A percentile compares a stretch with the other conserved stretches of the same genome.
phyloP scores from a whole-genome alignment of 345 rosid species.

The Populus ilicifolia region DNA sequence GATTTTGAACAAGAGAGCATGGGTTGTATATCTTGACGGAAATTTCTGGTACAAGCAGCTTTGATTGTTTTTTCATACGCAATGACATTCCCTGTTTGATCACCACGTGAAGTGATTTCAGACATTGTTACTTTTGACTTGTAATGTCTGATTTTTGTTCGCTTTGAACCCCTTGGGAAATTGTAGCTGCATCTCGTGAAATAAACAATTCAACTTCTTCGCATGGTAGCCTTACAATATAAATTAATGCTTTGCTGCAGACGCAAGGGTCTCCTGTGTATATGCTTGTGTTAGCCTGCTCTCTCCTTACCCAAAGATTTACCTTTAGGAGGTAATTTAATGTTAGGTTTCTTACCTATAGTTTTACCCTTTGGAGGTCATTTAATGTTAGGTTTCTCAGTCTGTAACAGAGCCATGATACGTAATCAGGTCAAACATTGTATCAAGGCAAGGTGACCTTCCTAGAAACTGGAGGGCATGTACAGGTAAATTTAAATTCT shows the following conservation, averaged over 20 bases:
- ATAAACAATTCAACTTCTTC: background rate
- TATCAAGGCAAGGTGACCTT: background rate
- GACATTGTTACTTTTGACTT: background rate
- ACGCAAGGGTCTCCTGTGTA: too few relatives aligned
- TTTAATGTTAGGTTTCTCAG: background rate
- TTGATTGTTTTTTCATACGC: background rate
- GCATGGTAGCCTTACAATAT: background rate
- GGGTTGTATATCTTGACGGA: background rate
- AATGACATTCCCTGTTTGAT: background rate
- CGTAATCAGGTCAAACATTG: background rate
- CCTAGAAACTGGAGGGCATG: background rate
- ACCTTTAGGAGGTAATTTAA: too few relatives aligned
- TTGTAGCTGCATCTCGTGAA: background rate
- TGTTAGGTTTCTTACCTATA: too few relatives aligned
- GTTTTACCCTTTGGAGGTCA: background rate
- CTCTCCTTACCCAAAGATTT: too few relatives aligned
- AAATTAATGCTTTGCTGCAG: background rate
- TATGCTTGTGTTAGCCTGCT: too few relatives aligned
- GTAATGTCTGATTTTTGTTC: background rate
- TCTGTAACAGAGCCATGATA: background rate
- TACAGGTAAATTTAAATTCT: background rate
- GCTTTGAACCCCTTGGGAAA: background rate
- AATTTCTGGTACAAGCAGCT: background rate
- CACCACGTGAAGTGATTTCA: background rate
- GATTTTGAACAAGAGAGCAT: conserved; percentile 1